Evolutionary conservation across 2,329 filamentous ascomycete genomes (phyloP).

Genomic region (Neurospora sp.): DNA sequence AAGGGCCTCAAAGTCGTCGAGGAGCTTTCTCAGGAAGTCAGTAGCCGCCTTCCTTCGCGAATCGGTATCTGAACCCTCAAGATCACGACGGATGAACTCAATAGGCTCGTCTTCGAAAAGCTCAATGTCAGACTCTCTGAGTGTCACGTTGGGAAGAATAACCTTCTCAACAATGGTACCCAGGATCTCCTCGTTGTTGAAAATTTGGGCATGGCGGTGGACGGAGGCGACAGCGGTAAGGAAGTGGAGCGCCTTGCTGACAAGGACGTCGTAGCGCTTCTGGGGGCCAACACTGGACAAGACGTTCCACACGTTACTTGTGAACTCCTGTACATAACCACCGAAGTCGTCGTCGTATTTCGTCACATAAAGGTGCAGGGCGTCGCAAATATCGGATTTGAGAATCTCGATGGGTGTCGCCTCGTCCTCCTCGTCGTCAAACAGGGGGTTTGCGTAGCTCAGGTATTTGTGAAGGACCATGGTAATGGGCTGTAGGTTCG

Average conservation of each 20-base stretch:
- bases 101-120: slow-evolving; percentile 98
- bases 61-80: slow-evolving; percentile 94
- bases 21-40: slow-evolving; percentile 81
- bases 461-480: slow-evolving; percentile 85
- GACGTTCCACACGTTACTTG: slow-evolving; percentile 82
- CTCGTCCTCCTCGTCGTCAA: slow-evolving; percentile 87
- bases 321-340: slow-evolving; percentile 69
- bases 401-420: slow-evolving; percentile 75
- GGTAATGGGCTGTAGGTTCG: slow-evolving; percentile 69
- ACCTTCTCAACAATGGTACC: slow-evolving; percentile 92
- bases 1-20: slow-evolving; percentile 75
- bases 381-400: slow-evolving; percentile 89
- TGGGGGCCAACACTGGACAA: slow-evolving; percentile 77
- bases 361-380: slow-evolving; percentile 77
- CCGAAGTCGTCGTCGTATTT: slow-evolving; percentile 96
- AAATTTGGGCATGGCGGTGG: slow-evolving; percentile 66
- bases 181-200: slow-evolving; percentile 72
- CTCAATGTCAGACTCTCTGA: slow-evolving; percentile 89
- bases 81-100: slow-evolving; percentile 88
- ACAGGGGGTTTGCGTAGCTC: slow-evolving; percentile 71
- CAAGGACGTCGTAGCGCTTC: slow-evolving; percentile 87
- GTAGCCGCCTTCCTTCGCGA: slow-evolving; percentile 86
- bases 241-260: slow-evolving; percentile 91
- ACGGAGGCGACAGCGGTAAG: slow-evolving; percentile 79
- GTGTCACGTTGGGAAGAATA: slow-evolving; percentile 80